A percentile compares a stretch with the other conserved stretches of the same genome.
Evolutionary conservation across 345 rosid species (phyloP).

Genomic region (Eucalyptus regnans): DNA sequence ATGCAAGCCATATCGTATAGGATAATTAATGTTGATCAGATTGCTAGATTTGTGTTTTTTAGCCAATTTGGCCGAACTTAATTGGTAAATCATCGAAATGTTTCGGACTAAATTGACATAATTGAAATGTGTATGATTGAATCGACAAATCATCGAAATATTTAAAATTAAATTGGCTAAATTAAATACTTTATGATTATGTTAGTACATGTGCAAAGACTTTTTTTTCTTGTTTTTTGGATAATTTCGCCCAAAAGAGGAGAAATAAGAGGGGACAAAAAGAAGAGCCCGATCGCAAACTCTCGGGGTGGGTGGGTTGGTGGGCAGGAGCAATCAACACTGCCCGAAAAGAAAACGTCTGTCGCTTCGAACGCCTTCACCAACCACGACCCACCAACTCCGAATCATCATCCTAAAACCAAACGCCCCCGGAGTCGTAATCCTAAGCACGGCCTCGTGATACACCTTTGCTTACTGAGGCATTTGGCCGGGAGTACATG

Average conservation of each 20-base stretch:
- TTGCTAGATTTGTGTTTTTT: fast-evolving
- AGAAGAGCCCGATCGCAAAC: neutral
- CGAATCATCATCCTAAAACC: neutral
- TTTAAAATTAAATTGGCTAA: fast-evolving
- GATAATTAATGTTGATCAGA: no score
- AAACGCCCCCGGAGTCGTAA: neutral
- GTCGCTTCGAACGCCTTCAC: neutral
- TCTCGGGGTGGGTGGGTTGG: neutral
- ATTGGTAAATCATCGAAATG: no score
- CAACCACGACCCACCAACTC: neutral
- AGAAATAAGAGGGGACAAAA: neutral
- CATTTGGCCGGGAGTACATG: neutral
- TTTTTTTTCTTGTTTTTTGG: no score
- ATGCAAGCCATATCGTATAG: fast-evolving
- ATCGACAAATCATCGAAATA: fast-evolving
- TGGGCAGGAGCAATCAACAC: neutral
- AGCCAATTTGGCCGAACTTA: fast-evolving
- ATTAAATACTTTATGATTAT: no score
- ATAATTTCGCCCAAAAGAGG: no score
- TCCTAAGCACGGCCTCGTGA: neutral
- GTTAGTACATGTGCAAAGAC: no score
- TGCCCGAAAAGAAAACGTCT: neutral
- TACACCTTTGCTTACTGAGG: neutral
- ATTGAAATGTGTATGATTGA: fast-evolving
- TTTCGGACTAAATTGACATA: no score